These are phyloP conservation scores for Porphyrellus cyaneotinctus DNA, from an alignment of 768 basidiomycete species.

Conservation along the genomic window DNA sequence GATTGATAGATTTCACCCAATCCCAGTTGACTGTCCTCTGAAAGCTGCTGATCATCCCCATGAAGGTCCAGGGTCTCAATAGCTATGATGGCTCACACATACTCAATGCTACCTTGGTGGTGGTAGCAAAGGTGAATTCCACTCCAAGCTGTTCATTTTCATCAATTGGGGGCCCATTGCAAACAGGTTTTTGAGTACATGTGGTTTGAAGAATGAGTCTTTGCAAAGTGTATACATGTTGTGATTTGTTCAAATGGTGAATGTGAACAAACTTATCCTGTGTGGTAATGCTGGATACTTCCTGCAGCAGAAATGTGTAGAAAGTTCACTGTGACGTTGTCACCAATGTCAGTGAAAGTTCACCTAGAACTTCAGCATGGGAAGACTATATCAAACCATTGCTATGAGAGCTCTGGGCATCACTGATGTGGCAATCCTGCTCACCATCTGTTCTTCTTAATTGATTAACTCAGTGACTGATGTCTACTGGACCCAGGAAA, in stretches of 20 bases:
- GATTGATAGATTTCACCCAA: constrained; percentile 50
- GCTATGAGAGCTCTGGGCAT: too few relatives aligned
- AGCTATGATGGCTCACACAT: constrained; percentile 51
- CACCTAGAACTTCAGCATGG: too few relatives aligned
- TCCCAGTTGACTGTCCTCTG: constrained; percentile 56
- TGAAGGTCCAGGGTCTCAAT: constrained; percentile 31
- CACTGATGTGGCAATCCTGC: too few relatives aligned
- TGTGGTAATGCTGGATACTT: too few relatives aligned
- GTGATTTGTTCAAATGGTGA: background rate
- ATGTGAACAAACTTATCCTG: too few relatives aligned
- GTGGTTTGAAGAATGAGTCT: constrained; percentile 85
- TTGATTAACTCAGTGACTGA: too few relatives aligned
- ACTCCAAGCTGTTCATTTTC: constrained; percentile 81
- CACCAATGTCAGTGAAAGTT: too few relatives aligned
- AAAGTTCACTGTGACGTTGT: too few relatives aligned
- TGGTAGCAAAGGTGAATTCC: constrained; percentile 52
- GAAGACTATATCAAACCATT: too few relatives aligned
- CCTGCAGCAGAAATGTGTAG: too few relatives aligned
- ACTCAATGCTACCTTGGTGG: constrained; percentile 67
- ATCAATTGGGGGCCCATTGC: constrained; percentile 82
- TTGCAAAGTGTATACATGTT: constrained; percentile 59
- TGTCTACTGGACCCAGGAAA: too few relatives aligned
- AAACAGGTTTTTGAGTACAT: constrained; percentile 79
- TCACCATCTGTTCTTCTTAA: too few relatives aligned
- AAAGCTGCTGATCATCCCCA: constrained; percentile 63